Evolutionary conservation across 2,329 filamentous ascomycete species (phyloP), one percentile per base, ranked within the genome.

Genomic region (Onygenales sp.): DNA sequence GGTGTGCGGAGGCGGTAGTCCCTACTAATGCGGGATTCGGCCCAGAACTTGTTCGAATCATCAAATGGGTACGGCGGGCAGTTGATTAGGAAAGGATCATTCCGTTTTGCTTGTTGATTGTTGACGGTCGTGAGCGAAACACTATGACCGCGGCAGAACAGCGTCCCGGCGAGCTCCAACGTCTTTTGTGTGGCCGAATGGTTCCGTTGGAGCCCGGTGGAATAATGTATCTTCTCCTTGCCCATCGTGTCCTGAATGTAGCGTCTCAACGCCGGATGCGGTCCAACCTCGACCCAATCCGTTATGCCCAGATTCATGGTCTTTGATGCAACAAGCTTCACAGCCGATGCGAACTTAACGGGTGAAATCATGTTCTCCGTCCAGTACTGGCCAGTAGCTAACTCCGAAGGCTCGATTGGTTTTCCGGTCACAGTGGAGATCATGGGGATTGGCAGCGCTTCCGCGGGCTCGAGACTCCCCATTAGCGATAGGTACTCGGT

Each of bases 401-500:
- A 34, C 2, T 46, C 33, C 8, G 52, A 36, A 2, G 42, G 7
- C 7, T 40, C 13, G 11, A 60, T 17, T 4, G 21, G 9, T 9
- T 54, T 37, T 31, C 58, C 59, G 13, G 56, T 55, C 14, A 64
- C 57, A 4, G 60, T 56, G 0, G 58, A 62, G 8, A 59, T 33
- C 55, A 63, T 59, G 4, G 21, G 11, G 37, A 32, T n/a, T 32
- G 48, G 48, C n/a, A 27, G 36, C 9, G 17, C 14, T 8, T 44
- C 31, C 13, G 17, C 10, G n/a, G 36, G 14, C 43, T 47, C 43
- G 14, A 11, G 27, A n/a, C 10, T 17, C 2, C 37, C 14, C 2
- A 47, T 48, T n/a, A 47, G 8, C 1, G 32, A n/a, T 11, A 27
- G 33, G 56, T 80, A 80, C 4, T 74, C 71, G 4, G 76, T 71